phyloP scores from a whole-genome alignment of 2,329 filamentous ascomycete species.

The Nemania sp. region DNA sequence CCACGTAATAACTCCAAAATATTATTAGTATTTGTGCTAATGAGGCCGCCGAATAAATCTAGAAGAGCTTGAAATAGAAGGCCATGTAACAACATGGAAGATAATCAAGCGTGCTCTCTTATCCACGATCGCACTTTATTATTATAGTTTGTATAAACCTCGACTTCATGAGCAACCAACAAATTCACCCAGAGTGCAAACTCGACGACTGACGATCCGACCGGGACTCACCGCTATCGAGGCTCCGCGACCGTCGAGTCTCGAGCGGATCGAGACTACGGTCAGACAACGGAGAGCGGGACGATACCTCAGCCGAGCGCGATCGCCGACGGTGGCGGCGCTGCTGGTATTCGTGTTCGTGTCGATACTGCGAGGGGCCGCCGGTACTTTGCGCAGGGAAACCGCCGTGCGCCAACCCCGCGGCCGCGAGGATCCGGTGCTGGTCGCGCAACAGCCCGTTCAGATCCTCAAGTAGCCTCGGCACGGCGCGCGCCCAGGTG shows the following conservation, averaged over 20 bases:
- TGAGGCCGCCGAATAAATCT: constrained; percentile 2
- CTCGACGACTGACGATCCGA: constrained; percentile 9
- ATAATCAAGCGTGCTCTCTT: not conserved
- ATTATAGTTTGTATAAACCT: not conserved
- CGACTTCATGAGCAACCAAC: not conserved
- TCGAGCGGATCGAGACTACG: constrained; percentile 21
- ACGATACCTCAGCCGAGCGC: constrained; percentile 29
- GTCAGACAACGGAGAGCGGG: constrained; percentile 7
- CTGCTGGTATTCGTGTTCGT: constrained; percentile 1
- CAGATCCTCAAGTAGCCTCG: constrained; percentile 60
- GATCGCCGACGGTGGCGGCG: constrained; percentile 18
- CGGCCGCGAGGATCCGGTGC: constrained; percentile 49
- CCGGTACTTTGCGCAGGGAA: constrained; percentile 10
- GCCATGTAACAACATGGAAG: not conserved
- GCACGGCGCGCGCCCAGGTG: constrained; percentile 58
- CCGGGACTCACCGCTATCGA: constrained; percentile 23
- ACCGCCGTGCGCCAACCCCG: constrained; percentile 4
- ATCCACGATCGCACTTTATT: not conserved
- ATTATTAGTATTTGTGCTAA: not conserved
- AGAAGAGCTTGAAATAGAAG: not conserved
- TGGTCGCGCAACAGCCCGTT: constrained; percentile 50
- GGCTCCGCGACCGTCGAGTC: constrained; percentile 25
- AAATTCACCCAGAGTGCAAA: not conserved
- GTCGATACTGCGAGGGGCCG: constrained; percentile 9
- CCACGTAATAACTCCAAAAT: not conserved